Base-by-base conservation (phyloP, 2,329 filamentous ascomycete species). In the Cladosporium oxysporum region DNA sequence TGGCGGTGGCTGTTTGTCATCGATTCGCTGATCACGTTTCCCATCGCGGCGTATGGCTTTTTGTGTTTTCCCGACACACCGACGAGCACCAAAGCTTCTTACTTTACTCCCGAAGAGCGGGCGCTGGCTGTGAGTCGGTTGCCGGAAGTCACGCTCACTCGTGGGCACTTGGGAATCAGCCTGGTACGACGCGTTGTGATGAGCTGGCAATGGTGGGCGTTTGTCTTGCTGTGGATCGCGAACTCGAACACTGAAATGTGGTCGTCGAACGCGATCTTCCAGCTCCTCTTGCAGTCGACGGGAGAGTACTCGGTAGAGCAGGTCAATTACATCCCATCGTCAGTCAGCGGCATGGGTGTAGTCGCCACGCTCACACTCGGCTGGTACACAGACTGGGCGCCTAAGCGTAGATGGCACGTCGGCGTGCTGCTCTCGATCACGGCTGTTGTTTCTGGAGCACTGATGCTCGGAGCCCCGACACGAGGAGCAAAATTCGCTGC, bases 1-100 rank as follows among this genome's bases (percentile, higher is more conserved):
- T 83, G 81, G 81, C 71, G 72, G 41, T 84, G 82, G 80, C 74
- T 85, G 6, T 84, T 87, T 67, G 73, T 88, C 0, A 80, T 88
- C 31, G 85, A 88, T 67, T 85, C 84, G 0, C 65, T 83, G 1
- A 79, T 87, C 44, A 87, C 84, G 0, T 70, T 85, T 1, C 53
- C 76, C 0, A 79, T 88, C 18, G 86, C 85, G 1, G 49, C 87
- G 0, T 74, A 82, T 8, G 81, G 84, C 0, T 86, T 81, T 69
- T 79, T 83, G 3, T 76, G 86, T 18, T 87, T 88, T 82, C 85
- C 86, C 2, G 73, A 76, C 0, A 76, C 68, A 7, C 71, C 68
- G 31, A 60, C 66, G 31, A 71, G 58, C 16, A 67, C 59, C 3
- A 61, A 64, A 31, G 62, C 66, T 5, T 55, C 49, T 41, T 69